These are phyloP conservation scores for Fusarium decemcellulare DNA, from an alignment of 2,329 filamentous ascomycete genomes.

Conservation along the genomic window DNA sequence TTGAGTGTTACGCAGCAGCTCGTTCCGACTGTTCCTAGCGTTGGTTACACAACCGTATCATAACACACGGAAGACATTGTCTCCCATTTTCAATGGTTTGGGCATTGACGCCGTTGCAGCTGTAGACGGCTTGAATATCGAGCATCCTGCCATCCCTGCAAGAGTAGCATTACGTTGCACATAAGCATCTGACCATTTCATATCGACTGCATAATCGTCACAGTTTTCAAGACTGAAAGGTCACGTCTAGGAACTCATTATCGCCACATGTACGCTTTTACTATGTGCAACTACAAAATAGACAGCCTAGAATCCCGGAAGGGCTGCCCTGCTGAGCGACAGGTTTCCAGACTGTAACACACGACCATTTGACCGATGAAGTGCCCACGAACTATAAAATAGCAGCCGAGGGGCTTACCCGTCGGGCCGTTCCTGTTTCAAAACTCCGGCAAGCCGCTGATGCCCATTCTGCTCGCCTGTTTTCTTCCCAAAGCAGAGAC, in stretches of 20 bases:
- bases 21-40: slow-evolving; percentile 1
- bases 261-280: no score
- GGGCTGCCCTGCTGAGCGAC: background rate
- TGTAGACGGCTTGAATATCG: no score
- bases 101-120: no score
- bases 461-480: background rate
- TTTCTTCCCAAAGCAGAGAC: background rate
- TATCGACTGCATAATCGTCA: no score
- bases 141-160: background rate
- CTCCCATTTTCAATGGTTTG: no score
- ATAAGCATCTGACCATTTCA: no score
- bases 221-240: no score
- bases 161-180: no score
- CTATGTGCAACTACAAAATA: no score
- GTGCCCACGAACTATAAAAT: background rate
- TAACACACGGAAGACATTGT: background rate
- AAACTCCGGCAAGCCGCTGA: background rate
- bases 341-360: background rate
- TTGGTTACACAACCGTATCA: slow-evolving; percentile 1
- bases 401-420: background rate
- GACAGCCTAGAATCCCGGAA: background rate
- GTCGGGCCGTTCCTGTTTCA: slow-evolving; percentile 9
- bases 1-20: background rate
- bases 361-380: background rate
- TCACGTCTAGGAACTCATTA: no score